Percentiles rank a stretch among this genome's conserved stretches.
Evolutionary conservation across 2,329 filamentous ascomycete genomes (phyloP).

Genomic region (Xylogone sp.): DNA sequence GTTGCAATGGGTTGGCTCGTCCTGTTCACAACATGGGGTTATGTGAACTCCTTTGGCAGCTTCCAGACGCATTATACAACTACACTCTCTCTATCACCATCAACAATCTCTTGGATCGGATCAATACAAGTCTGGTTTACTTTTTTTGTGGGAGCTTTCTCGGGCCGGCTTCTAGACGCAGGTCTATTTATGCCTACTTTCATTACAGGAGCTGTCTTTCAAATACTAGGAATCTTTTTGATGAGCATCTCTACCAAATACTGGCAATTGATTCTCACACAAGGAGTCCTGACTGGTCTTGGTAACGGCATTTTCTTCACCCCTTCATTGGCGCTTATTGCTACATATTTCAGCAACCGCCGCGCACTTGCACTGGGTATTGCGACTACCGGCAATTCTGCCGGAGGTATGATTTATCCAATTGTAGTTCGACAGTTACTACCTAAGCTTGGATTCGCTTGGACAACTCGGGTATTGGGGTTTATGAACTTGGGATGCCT

Average conservation of each 20-base stretch:
- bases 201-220: not conserved
- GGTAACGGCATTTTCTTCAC: slow-evolving; percentile 33
- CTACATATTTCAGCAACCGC: slow-evolving; percentile 32
- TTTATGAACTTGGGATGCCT: slow-evolving; percentile 38
- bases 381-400: slow-evolving; percentile 27
- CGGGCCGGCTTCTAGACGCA: slow-evolving; percentile 31
- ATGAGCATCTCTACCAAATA: slow-evolving; percentile 30
- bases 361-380: slow-evolving; percentile 29
- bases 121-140: slow-evolving; percentile 32
- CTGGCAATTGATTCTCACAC: slow-evolving; percentile 36
- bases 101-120: slow-evolving; percentile 37
- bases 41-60: slow-evolving; percentile 31
- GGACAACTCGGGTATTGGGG: slow-evolving; percentile 39
- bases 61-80: slow-evolving; percentile 36
- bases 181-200: slow-evolving; percentile 28
- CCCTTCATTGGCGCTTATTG: slow-evolving; percentile 29
- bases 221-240: slow-evolving; percentile 29
- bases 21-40: slow-evolving; percentile 40
- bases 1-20: slow-evolving; percentile 41
- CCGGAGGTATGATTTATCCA: slow-evolving; percentile 37
- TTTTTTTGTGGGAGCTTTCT: slow-evolving; percentile 31
- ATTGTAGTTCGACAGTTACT: slow-evolving; percentile 34
- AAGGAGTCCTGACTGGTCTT: slow-evolving; percentile 33
- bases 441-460: slow-evolving; percentile 35
- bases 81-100: slow-evolving; percentile 24